Evolutionary conservation across 2,329 filamentous ascomycete species (phyloP).

Genomic region (Fusarium sp.): DNA sequence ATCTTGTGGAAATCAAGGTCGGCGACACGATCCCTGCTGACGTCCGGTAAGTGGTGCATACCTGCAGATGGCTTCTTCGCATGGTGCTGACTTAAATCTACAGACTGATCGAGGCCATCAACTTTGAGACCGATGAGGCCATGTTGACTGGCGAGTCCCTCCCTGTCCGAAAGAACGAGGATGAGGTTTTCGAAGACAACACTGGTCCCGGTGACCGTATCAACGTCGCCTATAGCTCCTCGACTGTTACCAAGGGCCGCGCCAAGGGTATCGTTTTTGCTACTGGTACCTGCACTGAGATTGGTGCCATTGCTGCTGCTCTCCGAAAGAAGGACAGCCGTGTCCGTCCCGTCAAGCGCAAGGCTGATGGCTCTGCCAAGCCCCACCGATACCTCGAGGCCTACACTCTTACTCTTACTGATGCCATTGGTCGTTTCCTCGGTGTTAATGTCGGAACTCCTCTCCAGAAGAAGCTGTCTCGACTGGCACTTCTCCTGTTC

Average conservation of each 20-base stretch:
- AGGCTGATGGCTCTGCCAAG: constrained; percentile 63
- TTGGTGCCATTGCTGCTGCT: constrained; percentile 68
- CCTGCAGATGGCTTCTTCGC: constrained; percentile 41
- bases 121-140: constrained; percentile 75
- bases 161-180: constrained; percentile 66
- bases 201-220: constrained; percentile 66
- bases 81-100: constrained; percentile 65
- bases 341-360: constrained; percentile 63
- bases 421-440: constrained; percentile 72
- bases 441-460: constrained; percentile 78
- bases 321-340: constrained; percentile 63
- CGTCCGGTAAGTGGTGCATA: constrained; percentile 65
- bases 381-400: constrained; percentile 64
- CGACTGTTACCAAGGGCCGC: constrained; percentile 71
- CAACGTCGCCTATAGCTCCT: constrained; percentile 73
- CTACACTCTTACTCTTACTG: constrained; percentile 62
- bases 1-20: constrained; percentile 65
- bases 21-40: constrained; percentile 73
- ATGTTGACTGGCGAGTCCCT: constrained; percentile 73
- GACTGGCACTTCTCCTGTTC: constrained; percentile 75
- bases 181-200: constrained; percentile 55
- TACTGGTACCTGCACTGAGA: constrained; percentile 72
- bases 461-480: constrained; percentile 75
- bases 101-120: constrained; percentile 67
- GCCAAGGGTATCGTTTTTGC: constrained; percentile 71